phyloP scores from a whole-genome alignment of 805 yeast genomes.

The Sugiyamaella floridensis region DNA sequence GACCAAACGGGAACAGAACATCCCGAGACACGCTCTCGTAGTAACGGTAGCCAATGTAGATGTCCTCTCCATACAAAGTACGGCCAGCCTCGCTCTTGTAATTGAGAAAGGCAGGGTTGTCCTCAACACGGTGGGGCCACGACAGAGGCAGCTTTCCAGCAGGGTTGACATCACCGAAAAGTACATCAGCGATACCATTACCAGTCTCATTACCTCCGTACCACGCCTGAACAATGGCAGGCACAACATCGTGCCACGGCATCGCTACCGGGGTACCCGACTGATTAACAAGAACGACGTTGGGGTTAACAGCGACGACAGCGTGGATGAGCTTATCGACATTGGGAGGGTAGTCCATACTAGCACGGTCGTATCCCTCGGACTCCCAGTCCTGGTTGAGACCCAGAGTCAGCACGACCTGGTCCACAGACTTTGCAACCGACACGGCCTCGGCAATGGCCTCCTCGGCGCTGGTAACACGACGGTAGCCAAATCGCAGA shows the following conservation, averaged over 20 bases:
- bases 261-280: constrained; percentile 56
- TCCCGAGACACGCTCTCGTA: constrained; percentile 46
- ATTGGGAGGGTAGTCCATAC: constrained; percentile 45
- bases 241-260: constrained; percentile 44
- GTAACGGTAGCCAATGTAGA: constrained; percentile 55
- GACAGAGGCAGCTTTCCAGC: constrained; percentile 52
- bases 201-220: constrained; percentile 55
- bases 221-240: constrained; percentile 46
- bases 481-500: constrained; percentile 31
- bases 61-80: constrained; percentile 57
- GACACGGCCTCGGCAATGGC: constrained; percentile 40
- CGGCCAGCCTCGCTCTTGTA: constrained; percentile 46
- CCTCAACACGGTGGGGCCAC: constrained; percentile 46
- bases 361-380: constrained; percentile 50
- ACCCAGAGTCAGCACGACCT: constrained; percentile 47
- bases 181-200: constrained; percentile 51
- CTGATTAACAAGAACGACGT: constrained; percentile 49
- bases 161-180: constrained; percentile 56
- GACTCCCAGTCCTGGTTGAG: constrained; percentile 50
- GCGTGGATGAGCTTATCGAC: constrained; percentile 41
- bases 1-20: constrained; percentile 55
- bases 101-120: constrained; percentile 51
- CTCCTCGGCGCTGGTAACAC: constrained; percentile 26
- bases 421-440: constrained; percentile 45
- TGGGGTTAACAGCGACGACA: constrained; percentile 42